Evolutionary conservation across 2,329 filamentous ascomycete genomes (phyloP), one percentile per base, ranked within the genome.

Genomic region (Aquanectria penicillioides): DNA sequence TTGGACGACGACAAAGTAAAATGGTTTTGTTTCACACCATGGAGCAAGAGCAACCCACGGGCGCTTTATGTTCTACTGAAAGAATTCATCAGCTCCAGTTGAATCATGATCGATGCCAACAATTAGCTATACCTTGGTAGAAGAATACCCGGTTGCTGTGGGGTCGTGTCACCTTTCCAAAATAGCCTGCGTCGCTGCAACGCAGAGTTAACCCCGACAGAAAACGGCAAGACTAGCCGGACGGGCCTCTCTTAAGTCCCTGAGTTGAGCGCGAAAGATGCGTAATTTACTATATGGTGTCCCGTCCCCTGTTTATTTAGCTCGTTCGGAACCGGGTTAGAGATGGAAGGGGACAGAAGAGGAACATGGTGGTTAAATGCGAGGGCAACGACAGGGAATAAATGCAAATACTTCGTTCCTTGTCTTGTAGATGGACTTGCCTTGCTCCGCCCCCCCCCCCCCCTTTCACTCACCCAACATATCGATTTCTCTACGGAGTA

Each of bases 181-280:
- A 38, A 31, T 31, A n/a, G 36, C 15, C 26, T 50, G 36, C 25
- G 17, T 25, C 47, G 12, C 26, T 15, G 36, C 9, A 50, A 18
- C 28, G 11, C 22, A 12, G 28, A 17, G 36, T n/a, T 6, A 34
- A 17, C 22, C 20, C n/a, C 34, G 28, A 18, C 15, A 34, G 36
- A 41, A 29, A 48, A 33, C 29, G 53, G 53, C 44, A 37, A 38
- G 50, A 26, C 23, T 23, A 54, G 23, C 50, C 31, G 46, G 12
- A 50, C n/a, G 18, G 6, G 22, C 22, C 17, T 18, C 13, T 26
- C 40, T 10, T 37, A 34, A 23, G 9, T 11, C 29, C 13, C 22
- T 26, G 23, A 38, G 17, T 31, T 50, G 22, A n/a, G n/a, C n/a
- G n/a, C 48, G 28, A 41, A 28, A 29, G 38, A 46, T 36, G 31